Evolutionary conservation across 163 green algal genomes (phyloP).

Genomic region (Volvox carteri): DNA sequence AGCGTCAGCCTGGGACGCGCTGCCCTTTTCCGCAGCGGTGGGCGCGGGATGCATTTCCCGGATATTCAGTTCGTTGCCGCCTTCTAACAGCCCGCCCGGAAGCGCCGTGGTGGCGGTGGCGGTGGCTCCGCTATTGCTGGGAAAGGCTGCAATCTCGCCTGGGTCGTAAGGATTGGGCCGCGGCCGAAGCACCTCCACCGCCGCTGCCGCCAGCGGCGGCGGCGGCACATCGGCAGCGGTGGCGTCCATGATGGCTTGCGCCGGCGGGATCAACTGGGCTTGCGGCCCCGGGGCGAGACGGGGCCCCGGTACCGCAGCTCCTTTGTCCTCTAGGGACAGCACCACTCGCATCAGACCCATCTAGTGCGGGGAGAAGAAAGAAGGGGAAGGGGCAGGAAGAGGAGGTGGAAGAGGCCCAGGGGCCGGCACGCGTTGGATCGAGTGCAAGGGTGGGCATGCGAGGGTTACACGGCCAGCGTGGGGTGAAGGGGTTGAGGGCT

Average conservation of each 20-base stretch:
- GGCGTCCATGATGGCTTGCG: not conserved
- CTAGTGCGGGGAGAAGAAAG: conserved; percentile 50
- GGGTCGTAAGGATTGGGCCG: not conserved
- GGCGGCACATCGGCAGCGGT: not conserved
- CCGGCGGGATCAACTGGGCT: not conserved
- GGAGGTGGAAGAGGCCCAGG: not conserved
- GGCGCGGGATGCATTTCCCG: conserved; percentile 22
- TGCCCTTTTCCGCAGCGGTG: not conserved
- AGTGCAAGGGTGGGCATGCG: too few relatives aligned
- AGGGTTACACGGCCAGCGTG: too few relatives aligned
- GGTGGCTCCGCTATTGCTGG: too few relatives aligned
- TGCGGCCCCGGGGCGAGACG: not conserved
- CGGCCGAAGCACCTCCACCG: not conserved
- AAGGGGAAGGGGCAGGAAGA: not conserved
- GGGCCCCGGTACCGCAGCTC: conserved; percentile 46
- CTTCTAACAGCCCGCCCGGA: not conserved
- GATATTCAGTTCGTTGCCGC: not conserved
- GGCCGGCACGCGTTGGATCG: not conserved
- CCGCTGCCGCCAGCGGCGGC: too few relatives aligned
- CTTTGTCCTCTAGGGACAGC: conserved; percentile 77
- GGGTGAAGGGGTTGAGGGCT: too few relatives aligned
- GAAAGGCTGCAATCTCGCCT: not conserved
- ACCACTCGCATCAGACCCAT: conserved; percentile 78
- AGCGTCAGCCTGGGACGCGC: not conserved
- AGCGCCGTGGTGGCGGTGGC: not conserved